Conservation (phyloP, 352 stramenopile genomes). For the Phytophthora foliorum region DNA sequence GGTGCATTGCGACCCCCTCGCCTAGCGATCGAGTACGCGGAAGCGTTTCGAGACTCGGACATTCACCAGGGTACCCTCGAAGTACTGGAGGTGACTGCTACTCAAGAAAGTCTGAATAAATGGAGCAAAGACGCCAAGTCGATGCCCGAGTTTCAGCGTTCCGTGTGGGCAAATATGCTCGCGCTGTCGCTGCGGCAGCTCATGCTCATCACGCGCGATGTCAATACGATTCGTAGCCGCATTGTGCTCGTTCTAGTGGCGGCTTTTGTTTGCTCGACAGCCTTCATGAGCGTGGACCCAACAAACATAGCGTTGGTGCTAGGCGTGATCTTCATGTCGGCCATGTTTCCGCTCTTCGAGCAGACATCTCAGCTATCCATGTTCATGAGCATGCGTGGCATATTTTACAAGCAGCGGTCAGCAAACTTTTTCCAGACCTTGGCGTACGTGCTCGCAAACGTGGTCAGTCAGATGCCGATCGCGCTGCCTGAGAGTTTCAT, state of each 20-base stretch:
- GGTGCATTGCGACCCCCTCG: slow-evolving; percentile 1
- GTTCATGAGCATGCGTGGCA: slow-evolving; percentile 57
- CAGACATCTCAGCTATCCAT: slow-evolving; percentile 68
- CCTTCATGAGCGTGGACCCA: slow-evolving; percentile 36
- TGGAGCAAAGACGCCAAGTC: slow-evolving; percentile 38
- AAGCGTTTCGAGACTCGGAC: slow-evolving; percentile 8
- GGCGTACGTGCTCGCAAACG: slow-evolving; percentile 61
- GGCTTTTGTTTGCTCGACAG: slow-evolving; percentile 36
- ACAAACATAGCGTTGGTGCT: slow-evolving; percentile 42
- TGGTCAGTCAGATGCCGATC: slow-evolving; percentile 41
- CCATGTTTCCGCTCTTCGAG: slow-evolving; percentile 75
- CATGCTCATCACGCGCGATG: slow-evolving; percentile 51
- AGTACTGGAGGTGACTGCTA: slow-evolving; percentile 88
- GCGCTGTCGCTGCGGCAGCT: slow-evolving; percentile 50
- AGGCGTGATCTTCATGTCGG: slow-evolving; percentile 70
- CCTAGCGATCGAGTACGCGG: slow-evolving; percentile 18
- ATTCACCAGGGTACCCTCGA: slow-evolving; percentile 37
- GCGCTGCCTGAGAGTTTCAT: slow-evolving; percentile 61
- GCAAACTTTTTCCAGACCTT: slow-evolving; percentile 76
- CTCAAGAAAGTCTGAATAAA: slow-evolving; percentile 65
- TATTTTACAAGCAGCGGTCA: slow-evolving; percentile 82
- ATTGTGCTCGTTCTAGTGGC: slow-evolving; percentile 41
- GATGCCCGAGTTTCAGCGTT: slow-evolving; percentile 13
- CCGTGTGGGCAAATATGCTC: slow-evolving; percentile 17
- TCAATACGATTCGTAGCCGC: slow-evolving; percentile 39